Percentiles rank a stretch among this genome's conserved stretches.
phyloP scores from a whole-genome alignment of 257 asterid species.

The Pogostemon cablin region DNA sequence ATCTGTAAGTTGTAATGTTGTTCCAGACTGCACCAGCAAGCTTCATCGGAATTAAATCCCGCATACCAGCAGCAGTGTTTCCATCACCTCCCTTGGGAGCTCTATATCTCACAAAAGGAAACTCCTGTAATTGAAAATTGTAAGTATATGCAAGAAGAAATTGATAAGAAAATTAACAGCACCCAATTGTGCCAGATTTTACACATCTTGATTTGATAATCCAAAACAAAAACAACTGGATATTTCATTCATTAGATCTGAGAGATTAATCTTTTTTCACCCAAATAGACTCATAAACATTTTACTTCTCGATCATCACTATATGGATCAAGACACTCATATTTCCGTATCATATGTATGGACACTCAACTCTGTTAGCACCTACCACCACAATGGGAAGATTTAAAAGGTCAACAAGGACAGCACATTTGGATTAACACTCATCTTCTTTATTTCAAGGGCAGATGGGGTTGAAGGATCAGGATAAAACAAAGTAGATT shows the following conservation, averaged over 20 bases:
- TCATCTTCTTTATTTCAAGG: constrained; percentile 5
- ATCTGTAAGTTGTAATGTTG: constrained; percentile 56
- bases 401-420: constrained; percentile 8
- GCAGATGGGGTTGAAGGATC: constrained; percentile 17
- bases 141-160: constrained; percentile 4
- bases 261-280: constrained; percentile 4
- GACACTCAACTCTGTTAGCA: neutral
- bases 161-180: constrained; percentile 14
- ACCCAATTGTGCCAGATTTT: constrained; percentile 20
- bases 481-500: constrained; percentile 19
- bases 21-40: constrained; percentile 87
- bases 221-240: neutral
- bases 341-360: neutral
- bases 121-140: constrained; percentile 60
- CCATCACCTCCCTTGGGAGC: constrained; percentile 62
- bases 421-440: constrained; percentile 8
- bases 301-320: neutral
- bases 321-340: constrained; percentile 1
- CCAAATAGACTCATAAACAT: constrained; percentile 6
- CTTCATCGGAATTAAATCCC: constrained; percentile 72
- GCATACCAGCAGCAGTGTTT: constrained; percentile 34
- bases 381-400: neutral
- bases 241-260: neutral
- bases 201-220: constrained; percentile 17
- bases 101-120: constrained; percentile 79